phyloP scores from a whole-genome alignment of 2,329 filamentous ascomycete species.

The Exophiala mesophila region DNA sequence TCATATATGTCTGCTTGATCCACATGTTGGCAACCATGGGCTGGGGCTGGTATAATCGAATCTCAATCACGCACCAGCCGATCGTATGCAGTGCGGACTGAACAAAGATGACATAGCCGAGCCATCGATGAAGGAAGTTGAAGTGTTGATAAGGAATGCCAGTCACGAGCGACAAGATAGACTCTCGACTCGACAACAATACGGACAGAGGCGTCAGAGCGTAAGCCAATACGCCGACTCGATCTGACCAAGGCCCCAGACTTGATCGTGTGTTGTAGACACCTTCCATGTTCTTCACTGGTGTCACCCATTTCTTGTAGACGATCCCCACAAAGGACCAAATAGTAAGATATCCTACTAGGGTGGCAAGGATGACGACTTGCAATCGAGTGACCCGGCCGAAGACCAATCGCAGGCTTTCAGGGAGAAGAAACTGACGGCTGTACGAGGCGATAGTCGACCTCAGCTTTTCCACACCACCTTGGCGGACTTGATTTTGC shows the following conservation, averaged over 20 bases:
- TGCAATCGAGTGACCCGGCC: conserved; percentile 66
- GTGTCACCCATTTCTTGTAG: conserved; percentile 66
- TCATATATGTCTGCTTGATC: conserved; percentile 62
- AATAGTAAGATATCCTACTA: conserved; percentile 60
- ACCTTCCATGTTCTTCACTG: conserved; percentile 53
- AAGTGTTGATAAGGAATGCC: conserved; percentile 72
- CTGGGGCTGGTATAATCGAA: conserved; percentile 65
- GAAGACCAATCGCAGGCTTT: conserved; percentile 55
- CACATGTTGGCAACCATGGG: conserved; percentile 54
- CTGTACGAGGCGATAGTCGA: conserved; percentile 39
- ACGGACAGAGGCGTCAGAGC: conserved; percentile 68
- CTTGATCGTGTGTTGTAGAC: conserved; percentile 61
- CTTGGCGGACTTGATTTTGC: neutral
- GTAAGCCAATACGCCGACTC: conserved; percentile 66
- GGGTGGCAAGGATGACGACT: conserved; percentile 54
- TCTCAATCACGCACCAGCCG: conserved; percentile 64
- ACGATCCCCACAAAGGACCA: conserved; percentile 66
- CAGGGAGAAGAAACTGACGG: conserved; percentile 56
- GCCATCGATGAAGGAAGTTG: conserved; percentile 73
- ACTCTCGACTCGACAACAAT: conserved; percentile 64
- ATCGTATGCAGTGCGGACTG: conserved; percentile 67
- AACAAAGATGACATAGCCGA: conserved; percentile 66
- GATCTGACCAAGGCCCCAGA: conserved; percentile 64
- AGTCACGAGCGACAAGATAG: conserved; percentile 63
- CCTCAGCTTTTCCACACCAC: conserved; percentile 28